phyloP scores from a whole-genome alignment of 2,329 filamentous ascomycete genomes.

The Arachnopeziza araneosa region DNA sequence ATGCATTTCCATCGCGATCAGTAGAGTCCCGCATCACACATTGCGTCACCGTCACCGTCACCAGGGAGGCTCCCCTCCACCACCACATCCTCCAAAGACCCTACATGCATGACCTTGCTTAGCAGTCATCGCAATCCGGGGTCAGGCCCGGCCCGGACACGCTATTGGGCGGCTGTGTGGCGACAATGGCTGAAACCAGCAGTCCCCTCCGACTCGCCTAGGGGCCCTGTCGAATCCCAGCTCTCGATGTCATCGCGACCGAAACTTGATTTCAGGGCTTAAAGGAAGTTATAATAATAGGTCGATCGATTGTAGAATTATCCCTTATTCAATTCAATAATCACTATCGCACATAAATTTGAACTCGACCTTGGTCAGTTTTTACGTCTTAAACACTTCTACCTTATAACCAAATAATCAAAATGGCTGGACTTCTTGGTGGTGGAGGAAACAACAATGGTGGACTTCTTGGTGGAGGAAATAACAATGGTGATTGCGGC shows the following conservation, averaged over 20 bases:
- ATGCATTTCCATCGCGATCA: too few relatives aligned
- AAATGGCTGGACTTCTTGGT: slow-evolving; percentile 42
- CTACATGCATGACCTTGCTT: too few relatives aligned
- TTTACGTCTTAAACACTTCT: not conserved
- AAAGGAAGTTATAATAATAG: not conserved
- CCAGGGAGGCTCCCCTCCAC: too few relatives aligned
- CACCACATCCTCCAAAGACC: too few relatives aligned
- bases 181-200: too few relatives aligned
- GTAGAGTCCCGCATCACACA: too few relatives aligned
- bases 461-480: slow-evolving; percentile 18
- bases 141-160: too few relatives aligned
- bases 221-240: not conserved
- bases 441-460: slow-evolving; percentile 16
- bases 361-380: not conserved
- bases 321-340: not conserved
- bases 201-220: not conserved
- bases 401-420: not conserved
- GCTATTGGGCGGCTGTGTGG: too few relatives aligned
- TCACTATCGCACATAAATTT: not conserved
- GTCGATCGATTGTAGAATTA: too few relatives aligned
- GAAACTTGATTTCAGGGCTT: not conserved
- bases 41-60: too few relatives aligned
- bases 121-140: too few relatives aligned
- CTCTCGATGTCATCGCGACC: not conserved
- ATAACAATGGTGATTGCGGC: slow-evolving; percentile 8